A percentile compares a stretch with the other conserved stretches of the same genome.
Conservation (phyloP, 2,329 filamentous ascomycete genomes). For the Talaromyces sp. region DNA sequence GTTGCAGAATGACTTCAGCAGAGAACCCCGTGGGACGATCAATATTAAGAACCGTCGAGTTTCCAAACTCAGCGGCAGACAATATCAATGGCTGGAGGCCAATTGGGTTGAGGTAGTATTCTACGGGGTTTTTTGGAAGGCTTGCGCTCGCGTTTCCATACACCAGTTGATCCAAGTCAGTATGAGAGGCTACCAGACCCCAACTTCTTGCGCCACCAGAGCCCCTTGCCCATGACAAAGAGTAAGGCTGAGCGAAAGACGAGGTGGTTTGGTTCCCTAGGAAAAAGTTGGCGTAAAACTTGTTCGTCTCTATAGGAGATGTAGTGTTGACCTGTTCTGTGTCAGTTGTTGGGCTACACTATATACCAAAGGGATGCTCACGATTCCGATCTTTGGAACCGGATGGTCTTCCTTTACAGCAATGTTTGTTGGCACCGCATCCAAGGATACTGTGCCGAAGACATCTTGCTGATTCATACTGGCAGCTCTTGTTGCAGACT, state of each 20-base stretch:
- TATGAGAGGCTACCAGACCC: conserved; percentile 73
- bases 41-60: conserved; percentile 52
- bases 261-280: conserved; percentile 65
- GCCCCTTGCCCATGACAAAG: conserved; percentile 63
- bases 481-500: background rate
- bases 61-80: conserved; percentile 68
- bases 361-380: conserved; percentile 18
- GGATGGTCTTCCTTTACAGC: conserved; percentile 37
- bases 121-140: conserved; percentile 52
- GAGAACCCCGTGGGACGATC: conserved; percentile 54
- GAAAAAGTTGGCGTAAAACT: conserved; percentile 75
- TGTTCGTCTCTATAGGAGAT: conserved; percentile 42
- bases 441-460: conserved; percentile 37
- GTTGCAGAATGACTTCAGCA: conserved; percentile 63
- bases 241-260: conserved; percentile 72
- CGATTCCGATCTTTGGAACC: conserved; percentile 34
- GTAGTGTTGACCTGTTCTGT: conserved; percentile 22
- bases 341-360: conserved; percentile 12
- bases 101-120: conserved; percentile 76
- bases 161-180: conserved; percentile 61
- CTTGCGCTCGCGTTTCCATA: conserved; percentile 55
- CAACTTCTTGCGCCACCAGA: conserved; percentile 60
- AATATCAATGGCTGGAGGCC: conserved; percentile 76
- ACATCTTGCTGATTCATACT: conserved; percentile 35
- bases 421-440: conserved; percentile 34